These are phyloP conservation scores for Przewalskia tangutica DNA, from an alignment of 257 asterid genomes.

Conservation along the genomic window DNA sequence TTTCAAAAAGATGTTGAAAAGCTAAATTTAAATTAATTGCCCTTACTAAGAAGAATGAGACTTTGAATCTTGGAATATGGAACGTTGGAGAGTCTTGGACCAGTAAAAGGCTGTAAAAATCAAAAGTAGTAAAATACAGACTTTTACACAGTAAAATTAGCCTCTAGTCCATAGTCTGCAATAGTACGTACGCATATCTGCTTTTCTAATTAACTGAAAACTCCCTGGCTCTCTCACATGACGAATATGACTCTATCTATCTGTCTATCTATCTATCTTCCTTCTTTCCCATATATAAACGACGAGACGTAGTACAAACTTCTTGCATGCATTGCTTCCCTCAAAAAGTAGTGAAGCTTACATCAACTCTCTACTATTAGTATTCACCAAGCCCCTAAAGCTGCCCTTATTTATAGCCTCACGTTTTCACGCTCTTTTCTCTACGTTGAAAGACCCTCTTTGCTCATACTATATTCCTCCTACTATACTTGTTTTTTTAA, in stretches of 20 bases:
- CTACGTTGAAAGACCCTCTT: too few species aligned
- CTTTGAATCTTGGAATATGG: background rate
- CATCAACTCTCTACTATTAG: conserved; percentile 1
- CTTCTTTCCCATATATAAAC: background rate
- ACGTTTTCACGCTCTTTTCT: background rate
- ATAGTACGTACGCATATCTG: background rate
- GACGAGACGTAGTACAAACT: background rate
- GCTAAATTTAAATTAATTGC: background rate
- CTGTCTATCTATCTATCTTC: background rate
- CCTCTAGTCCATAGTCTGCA: background rate
- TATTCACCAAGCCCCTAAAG: background rate
- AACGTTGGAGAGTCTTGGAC: background rate
- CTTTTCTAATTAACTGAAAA: background rate
- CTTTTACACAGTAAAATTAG: background rate
- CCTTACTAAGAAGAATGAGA: background rate
- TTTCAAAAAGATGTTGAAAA: too few species aligned
- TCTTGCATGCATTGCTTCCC: background rate
- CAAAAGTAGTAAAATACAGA: background rate
- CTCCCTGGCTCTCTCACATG: background rate
- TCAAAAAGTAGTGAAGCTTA: background rate
- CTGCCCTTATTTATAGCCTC: background rate
- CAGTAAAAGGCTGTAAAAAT: conserved; percentile 1
- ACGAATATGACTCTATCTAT: background rate
- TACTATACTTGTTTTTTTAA: too few species aligned
- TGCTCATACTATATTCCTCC: too few species aligned